These are phyloP conservation scores for Magnusiomyces clavatus DNA, from an alignment of 1,139 yeast species.

Conservation along the genomic window DNA sequence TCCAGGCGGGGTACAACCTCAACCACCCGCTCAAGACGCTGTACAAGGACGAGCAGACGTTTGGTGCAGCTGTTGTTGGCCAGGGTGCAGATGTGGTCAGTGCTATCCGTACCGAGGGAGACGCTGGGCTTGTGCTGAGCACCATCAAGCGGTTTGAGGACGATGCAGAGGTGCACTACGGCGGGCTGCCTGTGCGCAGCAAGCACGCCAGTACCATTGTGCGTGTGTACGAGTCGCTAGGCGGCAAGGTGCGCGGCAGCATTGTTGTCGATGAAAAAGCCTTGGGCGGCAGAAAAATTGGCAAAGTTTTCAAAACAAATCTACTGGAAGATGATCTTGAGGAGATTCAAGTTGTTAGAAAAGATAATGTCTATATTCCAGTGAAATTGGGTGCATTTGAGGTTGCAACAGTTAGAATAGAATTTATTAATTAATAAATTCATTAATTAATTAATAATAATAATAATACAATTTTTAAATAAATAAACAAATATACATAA, in stretches of 20 bases:
- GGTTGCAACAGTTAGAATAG: conserved; percentile 46
- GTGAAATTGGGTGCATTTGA: conserved; percentile 64
- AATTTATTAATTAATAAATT: conserved; percentile 14
- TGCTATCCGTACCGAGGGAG: conserved; percentile 13
- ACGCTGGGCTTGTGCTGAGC: conserved; percentile 49
- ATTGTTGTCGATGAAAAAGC: conserved; percentile 25
- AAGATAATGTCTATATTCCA: conserved; percentile 33
- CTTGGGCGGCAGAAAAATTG: conserved; percentile 31
- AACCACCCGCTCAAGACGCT: conserved; percentile 45
- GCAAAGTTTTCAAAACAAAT: conserved; percentile 52
- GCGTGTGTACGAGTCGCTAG: conserved; percentile 78
- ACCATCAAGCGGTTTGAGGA: conserved; percentile 85
- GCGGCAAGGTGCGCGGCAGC: conserved; percentile 58
- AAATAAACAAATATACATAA: too few species aligned
- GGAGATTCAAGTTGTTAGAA: conserved; percentile 30
- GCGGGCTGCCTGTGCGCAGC: conserved; percentile 38
- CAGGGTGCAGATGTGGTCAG: conserved; percentile 14
- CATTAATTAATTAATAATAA: background rate
- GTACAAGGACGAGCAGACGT: conserved; percentile 14
- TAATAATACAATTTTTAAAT: too few species aligned
- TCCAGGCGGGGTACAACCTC: conserved; percentile 70
- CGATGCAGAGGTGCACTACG: conserved; percentile 44
- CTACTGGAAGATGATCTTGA: conserved; percentile 61
- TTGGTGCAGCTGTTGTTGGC: conserved; percentile 9
- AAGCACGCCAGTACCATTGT: conserved; percentile 42